Evolutionary conservation across 306 rosid species (phyloP), one percentile per base, ranked within the genome.

Genomic region (Fagus crenata): DNA sequence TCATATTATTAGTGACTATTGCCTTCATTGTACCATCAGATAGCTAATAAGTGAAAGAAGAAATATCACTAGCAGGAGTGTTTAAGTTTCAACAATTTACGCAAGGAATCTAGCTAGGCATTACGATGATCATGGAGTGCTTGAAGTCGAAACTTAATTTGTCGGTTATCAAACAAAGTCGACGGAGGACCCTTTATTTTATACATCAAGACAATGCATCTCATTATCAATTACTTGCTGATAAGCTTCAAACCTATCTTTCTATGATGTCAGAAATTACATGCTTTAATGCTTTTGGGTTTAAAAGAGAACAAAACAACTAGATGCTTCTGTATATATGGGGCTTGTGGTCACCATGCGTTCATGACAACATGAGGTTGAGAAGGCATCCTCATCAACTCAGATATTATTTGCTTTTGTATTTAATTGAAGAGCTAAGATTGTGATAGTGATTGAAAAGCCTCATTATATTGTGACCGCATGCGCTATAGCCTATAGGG

Each of bases 61-160:
- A 69, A 42, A 18, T 31, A 69, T 69, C 73, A 69, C 36, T 28
- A 69, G 4, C 18, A 8, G 33, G 35, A 42, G 2, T 15, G 17
- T 9, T 22, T 22, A 22, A 7, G 28, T 22, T 22, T 22, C 28
- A 67, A 39, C 59, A 63, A 36, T 14, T 36, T 49, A 51, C 82
- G 73, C 36, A 77, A 82, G 53, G 85, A 77, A 78, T 28, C 63
- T 51, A 49, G 5, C 43, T 22, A 22, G 28, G 14, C 43, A 35
- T 35, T 35, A 17, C 12, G n/a, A 1, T 15, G 13, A 14, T 37
- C 6, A 4, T 41, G 18, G 18, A 14, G 42, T 46, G 4, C 51
- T 46, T 46, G 51, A 46, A 46, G 51, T 46, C 51, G 51, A 46
- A 22, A 7, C 41, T 46, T 71, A 6, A 28, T 71, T 51, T 37